Base-by-base conservation (phyloP, 2,329 filamentous ascomycete species). In the Fusarium miscanthi region DNA sequence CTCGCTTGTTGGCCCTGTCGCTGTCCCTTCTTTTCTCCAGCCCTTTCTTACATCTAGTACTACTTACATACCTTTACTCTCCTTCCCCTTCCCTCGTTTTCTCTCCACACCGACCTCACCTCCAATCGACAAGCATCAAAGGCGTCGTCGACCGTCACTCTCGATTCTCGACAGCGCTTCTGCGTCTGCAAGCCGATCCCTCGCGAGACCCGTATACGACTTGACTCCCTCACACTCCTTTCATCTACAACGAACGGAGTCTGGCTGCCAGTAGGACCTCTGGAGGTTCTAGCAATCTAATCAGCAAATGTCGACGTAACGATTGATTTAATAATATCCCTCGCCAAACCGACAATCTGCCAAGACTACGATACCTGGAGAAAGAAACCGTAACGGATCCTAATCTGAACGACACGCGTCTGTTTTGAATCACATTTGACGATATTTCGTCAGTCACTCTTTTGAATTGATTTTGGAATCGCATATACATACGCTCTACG, bases 371-470 rank as follows among this genome's bases (percentile, higher is more conserved):
- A 68, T 48, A 63, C 46, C 25, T 19, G 60, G 69, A 43, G 23
- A 65, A 69, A 57, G 46, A 69, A 73, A 59, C 46, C 59, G 66
- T 73, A 52, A 74, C 77, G 76, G 74, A 75, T 71, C 57, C 46
- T 71, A 43, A 70, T 62, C 62, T 75, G 71, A 75, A 80, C 77
- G 77, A 78, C 72, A 74, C 63, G 72, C 73, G 57, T 69, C 72
- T 75, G 70, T 77, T 77, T 74, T 71, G 74, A 75, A 74, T 70
- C 65, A 69, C 56, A 63, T 78, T 80, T 76, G 83, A 84, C 84
- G 82, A 84, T 75, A 81, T 82, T 79, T 83, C 83, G 84, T 85
- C 84, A 79, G 82, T 83, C 84, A 78, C 84, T 86, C 84, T 70
- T 85, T 85, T 85, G 49, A 77, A 59, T 66, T 69, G 72, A 82